Evolutionary conservation across 1,284 basidiomycete species (phyloP), one percentile per base, ranked within the genome.

Genomic region (Apiotrichum porosum): DNA sequence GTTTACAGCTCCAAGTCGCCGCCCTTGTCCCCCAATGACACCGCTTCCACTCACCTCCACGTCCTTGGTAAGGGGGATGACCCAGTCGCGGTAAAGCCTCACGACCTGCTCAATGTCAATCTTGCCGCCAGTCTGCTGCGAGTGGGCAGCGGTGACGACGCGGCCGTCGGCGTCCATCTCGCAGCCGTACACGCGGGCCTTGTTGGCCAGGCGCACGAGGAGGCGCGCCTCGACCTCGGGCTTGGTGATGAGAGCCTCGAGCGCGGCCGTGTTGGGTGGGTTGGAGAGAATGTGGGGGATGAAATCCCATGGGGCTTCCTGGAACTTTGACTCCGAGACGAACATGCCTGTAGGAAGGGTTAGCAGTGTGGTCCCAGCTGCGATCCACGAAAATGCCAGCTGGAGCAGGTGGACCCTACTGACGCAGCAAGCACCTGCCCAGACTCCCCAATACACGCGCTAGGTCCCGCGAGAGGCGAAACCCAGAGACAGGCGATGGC

Each of bases 61-160:
- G 64, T 94, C 90, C 74, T 94, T 97, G 6, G 95, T 99, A 57
- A 98, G 71, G 6, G 95, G 95, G 50, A 99, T 98, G 57, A 99
- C 91, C 67, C 86, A 92, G 61, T 85, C 86, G 67, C 92, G 83
- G 71, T 98, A 99, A 60, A 99, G 75, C 63, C 87, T 83, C 17
- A 97, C 88, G 9, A 98, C 90, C 35, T 88, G 85, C 54, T 92
- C 87, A 0, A 93, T 85, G 60, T 97, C 92, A 59, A 98, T 88
- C 77, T 95, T 95, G 31, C 67, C 61, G 37, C 77, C 71, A 32
- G 64, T 62, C 41, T 63, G 60, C 37, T 19, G 31, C 14, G 37
- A 9, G 23, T 59, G 55, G 14, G 49, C 49, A 8, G 51, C 37
- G 21, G 60, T 61, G 13, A 68, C 53, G 19, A 79, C 74, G 56